Base-by-base conservation (phyloP, 2,329 filamentous ascomycete species). In the Orbilia ellipsospora region DNA sequence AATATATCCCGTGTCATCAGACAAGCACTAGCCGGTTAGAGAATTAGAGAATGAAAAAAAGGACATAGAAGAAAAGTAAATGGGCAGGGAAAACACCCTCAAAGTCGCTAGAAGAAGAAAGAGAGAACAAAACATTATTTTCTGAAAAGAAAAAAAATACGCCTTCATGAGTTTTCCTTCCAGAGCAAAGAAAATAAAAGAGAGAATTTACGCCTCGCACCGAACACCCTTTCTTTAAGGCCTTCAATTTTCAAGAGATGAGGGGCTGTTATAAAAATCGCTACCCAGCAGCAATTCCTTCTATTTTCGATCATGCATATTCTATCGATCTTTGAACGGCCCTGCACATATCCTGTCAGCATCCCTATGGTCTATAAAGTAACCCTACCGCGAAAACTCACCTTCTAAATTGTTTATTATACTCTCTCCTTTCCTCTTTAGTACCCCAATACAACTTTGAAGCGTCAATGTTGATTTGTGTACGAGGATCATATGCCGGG, bases 401-500 rank as follows among this genome's bases (percentile, higher is more conserved):
- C 79, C 92, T 87, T 63, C 94, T 88, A 77, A 98, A 85, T 76
- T 89, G 88, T 63, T 94, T 88, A 79, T 91, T 93, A 83, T 98
- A 98, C 78, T 88, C 83, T 83, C 94, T 97, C 81, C 92, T 91
- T 63, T 94, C 90, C 1, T 93, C 90, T 0, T 87, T 83, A 2
- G 86, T 86, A 2, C 93, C 93, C 94, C 95, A 99, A 81, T 90
- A 95, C 54, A 98, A 84, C 82, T 90, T 92, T 48, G 91, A 90
- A 1, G 94, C 93, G 80, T 97, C 94, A 0, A 90, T 91, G 78
- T 97, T 90, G 44, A 98, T 92, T 36, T 93, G 87, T 10, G 92
- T 94, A 54, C 94, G 88, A 0, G 95, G 95, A 81, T 99, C 95
- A 80, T 96, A 98, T 0, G 91, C 90, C 0, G 94, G 92, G 1